Evolutionary conservation across 2,329 filamentous ascomycete genomes (phyloP).

Genomic region (Fusarium clavum): DNA sequence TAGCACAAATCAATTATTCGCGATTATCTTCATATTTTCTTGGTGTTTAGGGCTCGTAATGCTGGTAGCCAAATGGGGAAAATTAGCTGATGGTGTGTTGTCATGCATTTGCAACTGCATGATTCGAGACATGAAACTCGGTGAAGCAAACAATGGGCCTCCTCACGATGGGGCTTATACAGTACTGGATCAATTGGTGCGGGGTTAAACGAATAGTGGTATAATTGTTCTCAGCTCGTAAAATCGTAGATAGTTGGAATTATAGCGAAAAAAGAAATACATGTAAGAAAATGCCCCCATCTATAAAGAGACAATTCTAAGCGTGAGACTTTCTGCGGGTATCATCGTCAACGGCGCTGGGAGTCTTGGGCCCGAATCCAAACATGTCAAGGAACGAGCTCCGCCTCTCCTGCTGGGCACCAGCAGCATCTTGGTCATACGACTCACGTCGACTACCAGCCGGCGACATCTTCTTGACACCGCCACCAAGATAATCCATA

Average conservation of each 20-base stretch:
- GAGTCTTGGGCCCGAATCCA: slow-evolving; percentile 23
- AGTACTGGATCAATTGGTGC: neutral
- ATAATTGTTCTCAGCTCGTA: neutral
- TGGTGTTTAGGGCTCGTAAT: neutral
- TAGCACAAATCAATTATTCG: no score
- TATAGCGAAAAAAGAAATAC: neutral
- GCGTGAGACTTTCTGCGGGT: slow-evolving; percentile 32
- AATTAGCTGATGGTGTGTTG: neutral
- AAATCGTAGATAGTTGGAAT: slow-evolving; percentile 3
- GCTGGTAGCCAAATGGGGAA: neutral
- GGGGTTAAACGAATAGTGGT: neutral
- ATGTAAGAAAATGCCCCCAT: neutral
- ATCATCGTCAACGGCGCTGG: slow-evolving; percentile 13
- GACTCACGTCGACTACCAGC: slow-evolving; percentile 21
- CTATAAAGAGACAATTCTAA: slow-evolving; percentile 11
- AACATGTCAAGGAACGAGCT: slow-evolving; percentile 35
- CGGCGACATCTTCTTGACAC: slow-evolving; percentile 19
- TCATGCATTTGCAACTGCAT: slow-evolving; percentile 1
- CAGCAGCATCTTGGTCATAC: slow-evolving; percentile 13
- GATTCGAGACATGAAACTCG: neutral
- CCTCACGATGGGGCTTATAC: neutral
- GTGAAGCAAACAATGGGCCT: neutral
- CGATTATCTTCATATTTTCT: no score
- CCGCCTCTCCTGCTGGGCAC: slow-evolving; percentile 19
- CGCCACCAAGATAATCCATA: slow-evolving; percentile 27